phyloP scores from a whole-genome alignment of 441 rosid genomes.

The Euphorbia corollata region DNA sequence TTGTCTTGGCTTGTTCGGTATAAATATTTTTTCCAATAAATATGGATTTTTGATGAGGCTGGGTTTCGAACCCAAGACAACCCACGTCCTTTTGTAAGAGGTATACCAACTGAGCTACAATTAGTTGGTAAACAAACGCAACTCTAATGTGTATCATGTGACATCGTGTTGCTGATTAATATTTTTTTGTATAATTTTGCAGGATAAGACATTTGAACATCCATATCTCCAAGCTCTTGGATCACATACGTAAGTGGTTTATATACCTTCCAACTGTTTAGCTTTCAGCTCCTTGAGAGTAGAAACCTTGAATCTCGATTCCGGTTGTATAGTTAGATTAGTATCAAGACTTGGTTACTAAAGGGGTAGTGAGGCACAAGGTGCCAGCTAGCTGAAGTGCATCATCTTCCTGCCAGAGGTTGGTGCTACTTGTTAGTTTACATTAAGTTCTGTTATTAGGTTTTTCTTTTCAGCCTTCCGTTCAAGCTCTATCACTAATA shows the following conservation, averaged over 20 bases:
- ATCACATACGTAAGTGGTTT: slow-evolving; percentile 71
- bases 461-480: background rate
- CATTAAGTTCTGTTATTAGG: background rate
- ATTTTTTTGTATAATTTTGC: slow-evolving; percentile 26
- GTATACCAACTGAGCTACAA: no score
- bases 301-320: background rate
- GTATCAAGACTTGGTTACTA: background rate
- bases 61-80: no score
- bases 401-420: background rate
- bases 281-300: background rate
- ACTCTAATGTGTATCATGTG: background rate
- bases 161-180: slow-evolving; percentile 11
- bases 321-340: background rate
- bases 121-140: no score
- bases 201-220: slow-evolving; percentile 95
- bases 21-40: no score
- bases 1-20: background rate
- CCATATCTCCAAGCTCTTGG: slow-evolving; percentile 94
- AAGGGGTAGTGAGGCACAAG: background rate
- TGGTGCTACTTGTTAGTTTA: background rate
- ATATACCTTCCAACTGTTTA: background rate
- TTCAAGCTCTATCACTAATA: background rate
- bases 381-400: background rate
- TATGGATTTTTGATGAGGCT: no score
- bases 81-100: no score